Percentiles rank a stretch among this genome's conserved stretches.
Conservation (phyloP, 2,329 filamentous ascomycete genomes). For the Neonectria magnoliae region DNA sequence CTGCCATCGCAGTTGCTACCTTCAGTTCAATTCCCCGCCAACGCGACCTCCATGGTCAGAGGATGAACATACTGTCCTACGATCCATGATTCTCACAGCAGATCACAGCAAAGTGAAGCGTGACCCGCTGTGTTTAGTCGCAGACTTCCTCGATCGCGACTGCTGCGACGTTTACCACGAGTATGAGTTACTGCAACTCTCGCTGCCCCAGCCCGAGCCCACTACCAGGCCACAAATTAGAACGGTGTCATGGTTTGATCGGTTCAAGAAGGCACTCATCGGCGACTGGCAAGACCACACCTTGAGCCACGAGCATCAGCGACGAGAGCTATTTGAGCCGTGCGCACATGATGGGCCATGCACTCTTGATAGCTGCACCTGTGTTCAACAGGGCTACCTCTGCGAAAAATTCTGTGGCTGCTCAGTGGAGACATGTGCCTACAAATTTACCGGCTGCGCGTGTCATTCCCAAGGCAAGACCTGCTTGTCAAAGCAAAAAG, state of each 20-base stretch:
- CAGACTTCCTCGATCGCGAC: slow-evolving; percentile 59
- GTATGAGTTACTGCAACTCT: slow-evolving; percentile 39
- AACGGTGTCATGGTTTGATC: slow-evolving; percentile 65
- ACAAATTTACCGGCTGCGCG: slow-evolving; percentile 73
- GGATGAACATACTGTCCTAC: slow-evolving; percentile 59
- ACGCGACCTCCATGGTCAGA: slow-evolving; percentile 55
- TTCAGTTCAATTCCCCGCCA: slow-evolving; percentile 35
- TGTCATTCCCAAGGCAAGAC: slow-evolving; percentile 70
- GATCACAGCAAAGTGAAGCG: slow-evolving; percentile 52
- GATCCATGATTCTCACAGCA: slow-evolving; percentile 56
- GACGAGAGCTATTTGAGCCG: slow-evolving; percentile 68
- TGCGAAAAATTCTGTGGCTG: slow-evolving; percentile 80
- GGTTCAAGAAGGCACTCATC: slow-evolving; percentile 62
- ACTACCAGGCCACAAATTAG: slow-evolving; percentile 52
- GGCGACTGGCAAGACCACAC: slow-evolving; percentile 67
- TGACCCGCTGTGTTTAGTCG: slow-evolving; percentile 60
- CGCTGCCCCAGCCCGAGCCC: slow-evolving; percentile 38
- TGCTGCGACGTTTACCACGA: slow-evolving; percentile 62
- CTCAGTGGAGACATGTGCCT: slow-evolving; percentile 65
- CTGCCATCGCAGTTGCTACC: slow-evolving; percentile 57
- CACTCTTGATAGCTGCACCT: slow-evolving; percentile 68
- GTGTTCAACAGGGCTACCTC: slow-evolving; percentile 67
- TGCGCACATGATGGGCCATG: slow-evolving; percentile 78
- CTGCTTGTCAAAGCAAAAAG: slow-evolving; percentile 65
- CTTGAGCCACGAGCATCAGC: slow-evolving; percentile 63